phyloP scores from a whole-genome alignment of 352 stramenopile species.

The Phytophthora boehmeriae region DNA sequence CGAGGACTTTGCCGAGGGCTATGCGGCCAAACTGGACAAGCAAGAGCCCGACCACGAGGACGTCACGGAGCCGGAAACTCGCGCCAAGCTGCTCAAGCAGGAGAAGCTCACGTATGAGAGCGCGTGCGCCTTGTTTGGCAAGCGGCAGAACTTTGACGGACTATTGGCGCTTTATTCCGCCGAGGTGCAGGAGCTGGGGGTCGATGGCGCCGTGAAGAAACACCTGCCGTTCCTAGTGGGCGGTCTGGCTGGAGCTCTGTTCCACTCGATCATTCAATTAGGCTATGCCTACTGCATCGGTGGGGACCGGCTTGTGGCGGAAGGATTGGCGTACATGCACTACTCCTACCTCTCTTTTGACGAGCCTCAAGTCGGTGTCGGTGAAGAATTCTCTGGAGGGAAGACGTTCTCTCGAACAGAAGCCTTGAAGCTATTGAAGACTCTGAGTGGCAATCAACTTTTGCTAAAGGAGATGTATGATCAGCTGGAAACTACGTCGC shows the following conservation, averaged over 20 bases:
- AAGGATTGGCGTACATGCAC: conserved; percentile 50
- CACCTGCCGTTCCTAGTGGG: conserved; percentile 41
- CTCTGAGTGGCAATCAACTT: conserved; percentile 25
- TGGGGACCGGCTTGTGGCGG: conserved; percentile 35
- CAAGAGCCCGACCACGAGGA: conserved; percentile 15
- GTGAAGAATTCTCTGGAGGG: conserved; percentile 19
- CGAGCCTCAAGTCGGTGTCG: conserved; percentile 14
- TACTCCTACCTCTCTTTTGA: conserved; percentile 44
- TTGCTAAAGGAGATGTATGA: conserved; percentile 29
- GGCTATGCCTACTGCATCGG: conserved; percentile 47
- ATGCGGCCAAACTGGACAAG: conserved; percentile 36
- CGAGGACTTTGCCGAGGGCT: conserved; percentile 29
- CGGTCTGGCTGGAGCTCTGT: conserved; percentile 41
- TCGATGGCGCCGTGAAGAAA: conserved; percentile 38
- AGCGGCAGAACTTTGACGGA: conserved; percentile 40
- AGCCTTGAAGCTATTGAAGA: conserved; percentile 22
- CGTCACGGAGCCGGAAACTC: conserved; percentile 17
- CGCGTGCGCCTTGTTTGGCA: conserved; percentile 25
- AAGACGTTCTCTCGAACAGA: conserved; percentile 28
- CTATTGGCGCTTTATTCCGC: conserved; percentile 34
- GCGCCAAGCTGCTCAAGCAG: conserved; percentile 12
- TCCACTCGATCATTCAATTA: conserved; percentile 49
- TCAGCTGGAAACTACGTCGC: conserved; percentile 29
- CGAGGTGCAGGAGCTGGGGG: conserved; percentile 32
- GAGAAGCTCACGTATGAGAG: conserved; percentile 29